Percentiles rank a stretch among this genome's conserved stretches.
These are phyloP conservation scores for Aureobasidium zeae DNA, from an alignment of 2,329 filamentous ascomycete species.

Conservation along the genomic window DNA sequence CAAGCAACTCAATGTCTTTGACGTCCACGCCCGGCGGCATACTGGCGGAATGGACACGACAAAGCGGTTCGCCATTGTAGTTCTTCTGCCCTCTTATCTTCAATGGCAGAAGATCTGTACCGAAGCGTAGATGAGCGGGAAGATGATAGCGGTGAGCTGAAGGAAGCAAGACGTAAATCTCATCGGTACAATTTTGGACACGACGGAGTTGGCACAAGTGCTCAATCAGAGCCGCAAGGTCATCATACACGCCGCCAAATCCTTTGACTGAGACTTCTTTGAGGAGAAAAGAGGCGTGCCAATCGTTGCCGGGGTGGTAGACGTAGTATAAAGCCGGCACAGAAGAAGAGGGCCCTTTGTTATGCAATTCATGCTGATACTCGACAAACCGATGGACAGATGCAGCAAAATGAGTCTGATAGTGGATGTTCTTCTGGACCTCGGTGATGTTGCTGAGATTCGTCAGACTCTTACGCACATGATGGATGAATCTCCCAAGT, in stretches of 20 bases:
- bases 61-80: neutral
- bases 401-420: conserved; percentile 8
- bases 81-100: conserved; percentile 3
- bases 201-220: neutral
- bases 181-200: neutral
- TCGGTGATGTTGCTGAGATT: conserved; percentile 7
- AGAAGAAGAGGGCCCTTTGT: neutral
- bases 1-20: neutral
- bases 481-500: conserved; percentile 4
- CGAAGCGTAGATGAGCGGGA: neutral
- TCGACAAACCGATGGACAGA: neutral
- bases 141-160: conserved; percentile 4
- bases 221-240: neutral
- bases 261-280: neutral
- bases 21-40: neutral
- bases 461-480: conserved; percentile 1
- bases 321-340: conserved; percentile 11
- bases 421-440: conserved; percentile 1
- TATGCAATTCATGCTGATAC: conserved; percentile 6
- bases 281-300: conserved; percentile 5
- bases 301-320: conserved; percentile 10
- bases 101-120: conserved; percentile 1
- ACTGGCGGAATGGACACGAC: neutral
- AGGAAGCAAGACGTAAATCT: conserved; percentile 1
- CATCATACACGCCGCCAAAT: conserved; percentile 1